Evolutionary conservation across 768 basidiomycete species (phyloP).

Genomic region (Kwoniella heveanensis): DNA sequence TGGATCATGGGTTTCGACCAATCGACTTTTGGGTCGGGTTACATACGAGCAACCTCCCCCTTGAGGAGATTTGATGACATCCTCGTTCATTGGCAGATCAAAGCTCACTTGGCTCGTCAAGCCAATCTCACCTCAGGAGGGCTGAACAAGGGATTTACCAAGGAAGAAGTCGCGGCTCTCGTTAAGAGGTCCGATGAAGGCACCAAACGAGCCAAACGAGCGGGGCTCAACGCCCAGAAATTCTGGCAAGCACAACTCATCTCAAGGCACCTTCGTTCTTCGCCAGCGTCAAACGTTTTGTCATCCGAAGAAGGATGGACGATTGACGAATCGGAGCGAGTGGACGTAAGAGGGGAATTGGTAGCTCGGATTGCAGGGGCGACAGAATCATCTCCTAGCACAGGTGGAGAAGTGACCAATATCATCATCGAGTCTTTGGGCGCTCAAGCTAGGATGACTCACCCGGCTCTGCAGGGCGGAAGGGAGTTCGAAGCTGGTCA

Average conservation of each 20-base stretch:
- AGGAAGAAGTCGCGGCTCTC: constrained; percentile 25
- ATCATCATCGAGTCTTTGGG: constrained; percentile 27
- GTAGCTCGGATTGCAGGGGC: constrained; percentile 19
- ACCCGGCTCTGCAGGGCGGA: not conserved
- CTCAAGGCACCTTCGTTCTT: not conserved
- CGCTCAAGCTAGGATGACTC: constrained; percentile 4
- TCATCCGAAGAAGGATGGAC: constrained; percentile 5
- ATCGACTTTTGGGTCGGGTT: constrained; percentile 67
- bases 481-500: constrained; percentile 27
- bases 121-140: constrained; percentile 6
- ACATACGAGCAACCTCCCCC: constrained; percentile 80
- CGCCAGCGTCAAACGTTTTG: constrained; percentile 16
- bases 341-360: constrained; percentile 23
- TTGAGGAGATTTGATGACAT: constrained; percentile 82
- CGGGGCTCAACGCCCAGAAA: constrained; percentile 17
- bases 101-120: constrained; percentile 62
- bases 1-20: constrained; percentile 66
- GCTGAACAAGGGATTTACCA: constrained; percentile 4
- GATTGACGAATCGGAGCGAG: constrained; percentile 6
- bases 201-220: constrained; percentile 14
- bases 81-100: constrained; percentile 90
- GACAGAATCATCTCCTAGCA: constrained; percentile 2
- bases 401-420: constrained; percentile 9
- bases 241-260: constrained; percentile 32
- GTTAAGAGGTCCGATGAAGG: constrained; percentile 20